Evolutionary conservation across 1,139 yeast species (phyloP).

Genomic region (Spencermartinsiella ligniputridi): DNA sequence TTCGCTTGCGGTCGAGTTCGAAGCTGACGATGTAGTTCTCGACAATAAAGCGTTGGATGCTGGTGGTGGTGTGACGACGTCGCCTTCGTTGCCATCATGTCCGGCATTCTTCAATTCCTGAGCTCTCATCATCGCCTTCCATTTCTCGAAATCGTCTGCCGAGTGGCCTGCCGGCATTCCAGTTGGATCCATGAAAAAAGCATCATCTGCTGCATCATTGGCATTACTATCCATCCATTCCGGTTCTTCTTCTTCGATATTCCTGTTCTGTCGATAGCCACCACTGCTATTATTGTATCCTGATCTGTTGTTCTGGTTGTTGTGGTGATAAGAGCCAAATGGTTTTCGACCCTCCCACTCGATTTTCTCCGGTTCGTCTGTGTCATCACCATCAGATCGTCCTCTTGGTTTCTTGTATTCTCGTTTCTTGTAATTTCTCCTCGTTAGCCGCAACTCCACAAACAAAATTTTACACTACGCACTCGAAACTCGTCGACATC

Average conservation of each 20-base stretch:
- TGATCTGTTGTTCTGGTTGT: not conserved
- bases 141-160: conserved; percentile 30
- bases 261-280: conserved; percentile 5
- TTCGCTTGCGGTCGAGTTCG: conserved; percentile 1
- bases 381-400: not conserved
- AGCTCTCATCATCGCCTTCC: conserved; percentile 30
- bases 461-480: not conserved
- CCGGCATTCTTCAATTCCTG: conserved; percentile 25
- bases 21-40: not conserved
- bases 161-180: conserved; percentile 17
- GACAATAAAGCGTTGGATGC: not conserved
- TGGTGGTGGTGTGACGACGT: not conserved
- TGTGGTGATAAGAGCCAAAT: not conserved
- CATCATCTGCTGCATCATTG: conserved; percentile 1
- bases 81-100: conserved; percentile 11
- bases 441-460: not conserved
- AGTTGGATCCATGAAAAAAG: conserved; percentile 7
- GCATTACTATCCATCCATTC: conserved; percentile 20
- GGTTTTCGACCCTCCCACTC: not conserved
- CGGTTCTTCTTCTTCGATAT: conserved; percentile 11
- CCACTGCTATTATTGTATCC: not conserved
- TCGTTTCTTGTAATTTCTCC: not conserved
- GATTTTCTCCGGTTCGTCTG: not conserved
- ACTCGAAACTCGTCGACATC: not conserved
- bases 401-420: not conserved